Evolutionary conservation across 305 asterid genomes (phyloP).

Genomic region (Fraxinus baroniana): DNA sequence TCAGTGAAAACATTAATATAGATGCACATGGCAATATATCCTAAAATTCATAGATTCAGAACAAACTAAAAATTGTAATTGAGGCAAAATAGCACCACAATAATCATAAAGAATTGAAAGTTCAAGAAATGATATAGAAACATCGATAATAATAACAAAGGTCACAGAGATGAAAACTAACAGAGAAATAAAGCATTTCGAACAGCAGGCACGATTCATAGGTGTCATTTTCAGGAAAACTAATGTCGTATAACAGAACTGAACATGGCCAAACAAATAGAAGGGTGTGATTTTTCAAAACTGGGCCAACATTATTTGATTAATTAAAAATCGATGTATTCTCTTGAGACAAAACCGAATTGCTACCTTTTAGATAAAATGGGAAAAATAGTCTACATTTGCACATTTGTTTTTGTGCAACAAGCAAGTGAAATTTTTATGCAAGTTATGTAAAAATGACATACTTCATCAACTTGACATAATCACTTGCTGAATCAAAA

Average conservation of each 20-base stretch:
- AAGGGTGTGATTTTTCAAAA: background rate
- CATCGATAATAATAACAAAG: background rate
- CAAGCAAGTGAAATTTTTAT: constrained; percentile 15
- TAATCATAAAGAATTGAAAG: background rate
- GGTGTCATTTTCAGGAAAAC: background rate
- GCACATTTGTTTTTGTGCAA: constrained; percentile 10
- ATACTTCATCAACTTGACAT: constrained; percentile 77
- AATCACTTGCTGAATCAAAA: constrained; percentile 74
- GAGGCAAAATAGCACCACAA: background rate
- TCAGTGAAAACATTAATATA: background rate
- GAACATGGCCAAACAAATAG: background rate
- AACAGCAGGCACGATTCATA: background rate
- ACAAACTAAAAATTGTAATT: background rate
- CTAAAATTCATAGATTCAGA: background rate
- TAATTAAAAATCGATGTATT: background rate
- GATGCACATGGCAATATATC: background rate
- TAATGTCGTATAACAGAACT: background rate
- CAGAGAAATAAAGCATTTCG: background rate
- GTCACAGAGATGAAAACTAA: background rate
- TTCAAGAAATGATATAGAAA: background rate
- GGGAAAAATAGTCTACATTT: background rate
- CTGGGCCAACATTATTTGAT: background rate
- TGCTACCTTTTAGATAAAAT: background rate
- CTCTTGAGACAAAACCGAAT: background rate
- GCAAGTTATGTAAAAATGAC: constrained; percentile 26